phyloP scores from a whole-genome alignment of 2,329 filamentous ascomycete species.

The Neopestalotiopsis rosae region DNA sequence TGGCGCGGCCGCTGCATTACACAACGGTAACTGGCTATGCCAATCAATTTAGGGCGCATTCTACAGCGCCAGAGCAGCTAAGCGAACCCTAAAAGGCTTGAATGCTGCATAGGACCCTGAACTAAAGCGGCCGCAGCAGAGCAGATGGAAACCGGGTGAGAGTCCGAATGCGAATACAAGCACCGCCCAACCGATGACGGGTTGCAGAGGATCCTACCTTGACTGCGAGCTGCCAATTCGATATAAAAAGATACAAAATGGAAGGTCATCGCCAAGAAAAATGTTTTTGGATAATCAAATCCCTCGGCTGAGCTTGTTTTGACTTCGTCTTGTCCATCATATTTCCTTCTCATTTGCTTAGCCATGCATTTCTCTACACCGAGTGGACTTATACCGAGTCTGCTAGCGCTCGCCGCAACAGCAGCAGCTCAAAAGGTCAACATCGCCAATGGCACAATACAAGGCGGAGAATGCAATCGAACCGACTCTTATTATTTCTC shows the following conservation, averaged over 20 bases:
- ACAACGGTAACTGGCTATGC: background rate
- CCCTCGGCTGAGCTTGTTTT: background rate
- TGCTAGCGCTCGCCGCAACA: background rate
- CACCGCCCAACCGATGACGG: background rate
- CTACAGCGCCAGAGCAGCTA: background rate
- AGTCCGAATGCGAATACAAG: slow-evolving; percentile 7
- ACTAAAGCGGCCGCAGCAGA: background rate
- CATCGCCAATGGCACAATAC: slow-evolving; percentile 21
- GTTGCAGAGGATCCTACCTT: background rate
- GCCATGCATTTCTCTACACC: background rate
- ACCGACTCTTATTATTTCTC: slow-evolving; percentile 26
- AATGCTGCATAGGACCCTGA: background rate
- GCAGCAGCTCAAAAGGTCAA: slow-evolving; percentile 9
- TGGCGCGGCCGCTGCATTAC: background rate
- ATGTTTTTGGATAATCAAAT: background rate
- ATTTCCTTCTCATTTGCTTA: background rate
- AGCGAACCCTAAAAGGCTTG: background rate
- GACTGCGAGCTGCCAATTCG: background rate
- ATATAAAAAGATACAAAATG: background rate
- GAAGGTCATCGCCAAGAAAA: slow-evolving; percentile 1
- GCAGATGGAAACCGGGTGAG: background rate
- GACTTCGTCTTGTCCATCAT: background rate
- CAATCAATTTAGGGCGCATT: too few relatives aligned
- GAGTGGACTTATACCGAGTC: background rate
- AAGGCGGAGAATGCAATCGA: slow-evolving; percentile 24